Percentiles rank a stretch among this genome's conserved stretches.
phyloP scores from a whole-genome alignment of 2,329 filamentous ascomycete genomes.

The Aspergillus sp. region DNA sequence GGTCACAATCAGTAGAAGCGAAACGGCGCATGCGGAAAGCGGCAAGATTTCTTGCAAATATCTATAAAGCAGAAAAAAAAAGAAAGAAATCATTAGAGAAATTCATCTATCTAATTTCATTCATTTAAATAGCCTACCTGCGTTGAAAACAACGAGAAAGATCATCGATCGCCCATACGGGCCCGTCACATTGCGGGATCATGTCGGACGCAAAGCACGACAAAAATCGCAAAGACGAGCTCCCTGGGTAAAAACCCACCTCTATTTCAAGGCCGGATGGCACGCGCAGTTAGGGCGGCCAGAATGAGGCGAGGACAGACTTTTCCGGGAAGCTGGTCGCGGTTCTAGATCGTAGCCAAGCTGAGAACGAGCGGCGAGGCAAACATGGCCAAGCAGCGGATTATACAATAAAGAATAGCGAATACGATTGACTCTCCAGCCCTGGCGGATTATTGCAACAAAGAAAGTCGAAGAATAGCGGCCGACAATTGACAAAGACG shows the following conservation, averaged over 20 bases:
- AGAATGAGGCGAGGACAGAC: slow-evolving; percentile 7
- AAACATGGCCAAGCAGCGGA: slow-evolving; percentile 6
- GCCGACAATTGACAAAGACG: too few relatives aligned
- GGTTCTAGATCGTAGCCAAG: slow-evolving; percentile 7
- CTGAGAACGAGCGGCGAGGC: slow-evolving; percentile 1
- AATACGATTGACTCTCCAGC: not conserved
- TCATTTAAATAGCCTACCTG: slow-evolving; percentile 43
- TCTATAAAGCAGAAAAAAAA: slow-evolving; percentile 43
- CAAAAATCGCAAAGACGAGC: slow-evolving; percentile 5
- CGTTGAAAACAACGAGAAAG: slow-evolving; percentile 62
- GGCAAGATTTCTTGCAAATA: slow-evolving; percentile 81
- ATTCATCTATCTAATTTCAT: not conserved
- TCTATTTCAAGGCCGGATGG: slow-evolving; percentile 1
- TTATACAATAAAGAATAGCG: not conserved
- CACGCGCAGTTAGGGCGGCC: not conserved
- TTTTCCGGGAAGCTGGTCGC: slow-evolving; percentile 9
- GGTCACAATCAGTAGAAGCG: slow-evolving; percentile 64
- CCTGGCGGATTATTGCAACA: not conserved
- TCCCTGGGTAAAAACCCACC: slow-evolving; percentile 12
- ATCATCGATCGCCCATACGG: slow-evolving; percentile 62
- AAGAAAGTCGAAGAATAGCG: not conserved
- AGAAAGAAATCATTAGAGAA: not conserved
- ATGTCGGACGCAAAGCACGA: slow-evolving; percentile 34
- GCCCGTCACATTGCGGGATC: slow-evolving; percentile 58
- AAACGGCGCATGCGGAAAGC: slow-evolving; percentile 67